These are phyloP conservation scores for Candida multigemmis DNA, from an alignment of 805 yeast species.

Conservation along the genomic window DNA sequence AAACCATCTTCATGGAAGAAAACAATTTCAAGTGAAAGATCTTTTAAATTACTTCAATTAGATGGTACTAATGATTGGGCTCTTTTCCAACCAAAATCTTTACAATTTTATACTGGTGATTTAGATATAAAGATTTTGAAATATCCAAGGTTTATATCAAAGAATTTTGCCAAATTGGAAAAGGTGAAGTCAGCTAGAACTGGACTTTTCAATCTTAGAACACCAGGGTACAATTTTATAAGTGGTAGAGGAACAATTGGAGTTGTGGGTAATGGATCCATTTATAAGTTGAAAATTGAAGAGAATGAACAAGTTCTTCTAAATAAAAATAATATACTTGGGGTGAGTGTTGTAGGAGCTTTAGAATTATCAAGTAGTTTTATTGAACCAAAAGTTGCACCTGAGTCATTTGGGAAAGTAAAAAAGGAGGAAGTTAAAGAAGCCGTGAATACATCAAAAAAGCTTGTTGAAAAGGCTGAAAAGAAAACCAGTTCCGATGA, in stretches of 20 bases:
- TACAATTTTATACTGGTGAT: slow-evolving; percentile 48
- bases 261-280: slow-evolving; percentile 44
- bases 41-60: slow-evolving; percentile 36
- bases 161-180: slow-evolving; percentile 14
- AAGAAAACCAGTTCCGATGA: too few relatives aligned
- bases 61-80: slow-evolving; percentile 65
- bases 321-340: slow-evolving; percentile 38
- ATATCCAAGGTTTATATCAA: slow-evolving; percentile 31
- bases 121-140: slow-evolving; percentile 28
- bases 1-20: slow-evolving; percentile 6
- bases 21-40: slow-evolving; percentile 14
- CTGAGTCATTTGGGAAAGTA: too few relatives aligned
- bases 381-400: slow-evolving; percentile 9
- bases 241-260: slow-evolving; percentile 54
- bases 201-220: slow-evolving; percentile 29
- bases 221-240: slow-evolving; percentile 37
- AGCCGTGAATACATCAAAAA: too few relatives aligned
- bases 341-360: slow-evolving; percentile 40
- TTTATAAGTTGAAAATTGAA: slow-evolving; percentile 37
- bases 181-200: slow-evolving; percentile 19
- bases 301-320: slow-evolving; percentile 42
- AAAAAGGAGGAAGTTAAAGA: too few relatives aligned
- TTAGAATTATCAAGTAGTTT: slow-evolving; percentile 35
- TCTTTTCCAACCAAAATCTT: slow-evolving; percentile 34
- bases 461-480: too few relatives aligned